Evolutionary conservation across 2,329 filamentous ascomycete genomes (phyloP), one percentile per base, ranked within the genome.

Genomic region (Aureobasidium sp.): DNA sequence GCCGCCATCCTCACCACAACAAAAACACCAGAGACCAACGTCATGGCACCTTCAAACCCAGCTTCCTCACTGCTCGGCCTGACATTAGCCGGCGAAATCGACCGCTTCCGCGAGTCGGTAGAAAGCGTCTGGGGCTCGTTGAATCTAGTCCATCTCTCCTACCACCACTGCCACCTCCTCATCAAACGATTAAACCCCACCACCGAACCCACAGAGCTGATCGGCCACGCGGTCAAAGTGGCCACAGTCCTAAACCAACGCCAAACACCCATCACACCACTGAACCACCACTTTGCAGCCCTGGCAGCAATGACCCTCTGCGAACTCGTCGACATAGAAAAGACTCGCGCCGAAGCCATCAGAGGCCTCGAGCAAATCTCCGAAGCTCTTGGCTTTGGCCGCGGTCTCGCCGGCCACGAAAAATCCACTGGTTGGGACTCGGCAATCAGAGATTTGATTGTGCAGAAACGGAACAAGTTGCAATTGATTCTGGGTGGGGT

Each of bases 141-240:
- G 29, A 83, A 83, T 25, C 79, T 87, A 36, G 78, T 90, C 2
- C 84, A 88, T 67, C 78, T 90, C 27, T 82, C 82, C 20, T 90
- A 88, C 73, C 89, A 87, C 82, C 86, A 90, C 71, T 81, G 84
- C 66, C 84, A 85, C 64, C 78, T 90, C 9, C 77, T 90, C 20
- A 79, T 84, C 11, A 84, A 85, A 57, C 78, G 89, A 2, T 77
- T 86, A 60, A 82, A 81, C 41, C 80, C 83, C 1, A 79, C 78
- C 12, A 78, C 81, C 0, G 81, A 82, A 44, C 78, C 83, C 0
- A 74, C 78, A 1, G 82, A 87, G 63, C 78, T 87, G 17, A 74
- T 88, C 22, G 84, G 82, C 72, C 81, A 85, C 6, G 83, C 84
- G 29, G 79, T 80, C 64, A 81, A 86, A 67, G 79, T 86, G 5